phyloP scores from a whole-genome alignment of 2,329 filamentous ascomycete species.

The Fusarium proliferatum region DNA sequence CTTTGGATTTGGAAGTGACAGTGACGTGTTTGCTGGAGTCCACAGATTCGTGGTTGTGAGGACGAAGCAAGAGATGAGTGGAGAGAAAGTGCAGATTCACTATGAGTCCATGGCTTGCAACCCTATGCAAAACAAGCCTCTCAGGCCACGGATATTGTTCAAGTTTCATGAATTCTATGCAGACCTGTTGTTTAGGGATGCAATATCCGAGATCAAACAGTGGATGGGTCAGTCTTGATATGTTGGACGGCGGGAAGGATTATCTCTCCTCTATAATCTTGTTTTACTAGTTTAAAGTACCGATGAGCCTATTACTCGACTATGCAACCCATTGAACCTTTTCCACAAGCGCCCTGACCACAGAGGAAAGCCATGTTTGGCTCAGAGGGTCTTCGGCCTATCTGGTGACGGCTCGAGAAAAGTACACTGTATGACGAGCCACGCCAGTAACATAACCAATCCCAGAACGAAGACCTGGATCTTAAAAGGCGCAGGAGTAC shows the following conservation, averaged over 20 bases:
- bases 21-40: slow-evolving; percentile 41
- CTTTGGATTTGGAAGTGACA: slow-evolving; percentile 45
- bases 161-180: slow-evolving; percentile 43
- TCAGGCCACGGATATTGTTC: slow-evolving; percentile 24
- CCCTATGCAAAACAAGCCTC: slow-evolving; percentile 34
- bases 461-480: not conserved
- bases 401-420: not conserved
- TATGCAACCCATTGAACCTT: not conserved
- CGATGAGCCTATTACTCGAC: not conserved
- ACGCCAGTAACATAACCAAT: not conserved
- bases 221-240: slow-evolving; percentile 15
- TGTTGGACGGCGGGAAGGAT: not conserved
- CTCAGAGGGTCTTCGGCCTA: not conserved
- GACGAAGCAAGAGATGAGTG: not conserved
- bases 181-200: slow-evolving; percentile 43
- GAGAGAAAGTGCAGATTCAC: slow-evolving; percentile 30
- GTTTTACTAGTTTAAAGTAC: not conserved
- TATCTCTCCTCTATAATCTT: not conserved
- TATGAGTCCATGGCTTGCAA: slow-evolving; percentile 44
- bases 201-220: slow-evolving; percentile 34
- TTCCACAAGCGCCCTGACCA: not conserved
- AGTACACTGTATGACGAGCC: not conserved
- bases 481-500: not conserved
- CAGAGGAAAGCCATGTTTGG: not conserved
- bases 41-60: slow-evolving; percentile 47